Evolutionary conservation across 148 eudicot genomes (phyloP), one percentile per base, ranked within the genome.

Genomic region (Arbutus unedo): DNA sequence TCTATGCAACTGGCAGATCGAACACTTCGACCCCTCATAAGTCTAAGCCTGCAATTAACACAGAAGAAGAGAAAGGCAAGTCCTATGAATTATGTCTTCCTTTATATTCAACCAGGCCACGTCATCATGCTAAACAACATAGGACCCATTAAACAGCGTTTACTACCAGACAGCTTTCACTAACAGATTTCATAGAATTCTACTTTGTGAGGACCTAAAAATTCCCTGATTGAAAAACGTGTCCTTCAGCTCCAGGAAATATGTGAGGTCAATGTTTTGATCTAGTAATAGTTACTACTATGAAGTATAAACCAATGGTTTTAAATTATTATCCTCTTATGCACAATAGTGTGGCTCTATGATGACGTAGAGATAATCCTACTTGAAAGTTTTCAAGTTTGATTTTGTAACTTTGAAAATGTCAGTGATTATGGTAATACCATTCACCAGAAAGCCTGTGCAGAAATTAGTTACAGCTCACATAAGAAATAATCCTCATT

Each of bases 361-460:
- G 66, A 48, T 64, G 81, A 60, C 44, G 38, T 23, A 41, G 16
- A 44, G 56, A 79, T 7, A 79, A 64, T 79, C 25, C 73, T 79
- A 31, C 60, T 76, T 6, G 21, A 16, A 4, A 76, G 6, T 76
- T 15, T 53, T 25, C 9, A 14, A 14, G 18, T 76, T 54, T 31
- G n/a, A 23, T 54, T 16, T 16, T 1, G 25, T 8, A 54, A 53
- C 45, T 54, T 76, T 11, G 13, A 51, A 4, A 10, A 50, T 4
- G 16, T 6, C 38, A 53, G 45, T 25, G 49, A 41, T 76, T 14
- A 53, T 16, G 38, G 79, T 31, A 49, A 54, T 7, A 51, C 8
- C 25, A 31, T 54, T 49, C 19, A 76, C 56, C 25, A 21, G 53
- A 60, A n/a, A 25, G 64, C 64, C 0, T 59, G 21, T 18, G 4